Percentiles rank a stretch among this genome's conserved stretches.
These are phyloP conservation scores for Tilletia caries DNA, from an alignment of 1,284 basidiomycete species.

Conservation along the genomic window DNA sequence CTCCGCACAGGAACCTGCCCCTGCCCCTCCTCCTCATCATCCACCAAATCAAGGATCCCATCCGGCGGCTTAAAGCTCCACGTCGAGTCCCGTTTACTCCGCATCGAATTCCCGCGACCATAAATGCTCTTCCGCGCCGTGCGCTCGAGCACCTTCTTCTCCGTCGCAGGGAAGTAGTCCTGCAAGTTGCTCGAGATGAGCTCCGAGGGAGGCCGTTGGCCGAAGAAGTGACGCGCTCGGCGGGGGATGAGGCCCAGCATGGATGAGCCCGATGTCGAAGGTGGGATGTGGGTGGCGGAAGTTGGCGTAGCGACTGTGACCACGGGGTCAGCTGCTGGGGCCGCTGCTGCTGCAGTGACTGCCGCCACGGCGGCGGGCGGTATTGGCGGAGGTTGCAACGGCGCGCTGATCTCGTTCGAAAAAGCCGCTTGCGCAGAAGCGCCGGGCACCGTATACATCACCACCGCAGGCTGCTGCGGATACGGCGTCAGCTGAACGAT, in stretches of 20 bases:
- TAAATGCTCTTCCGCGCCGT: constrained; percentile 44
- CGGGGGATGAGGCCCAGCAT: constrained; percentile 14
- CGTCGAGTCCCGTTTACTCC: constrained; percentile 45
- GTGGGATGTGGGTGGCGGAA: constrained; percentile 28
- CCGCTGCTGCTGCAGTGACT: constrained; percentile 29
- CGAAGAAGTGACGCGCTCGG: constrained; percentile 82
- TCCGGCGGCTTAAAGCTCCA: constrained; percentile 44
- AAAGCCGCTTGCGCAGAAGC: background rate
- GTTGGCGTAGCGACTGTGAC: constrained; percentile 12
- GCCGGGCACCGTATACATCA: background rate
- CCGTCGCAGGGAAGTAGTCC: constrained; percentile 91
- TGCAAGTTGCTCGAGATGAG: constrained; percentile 92
- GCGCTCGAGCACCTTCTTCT: constrained; percentile 63
- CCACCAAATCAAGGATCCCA: constrained; percentile 35
- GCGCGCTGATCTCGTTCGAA: constrained; percentile 12
- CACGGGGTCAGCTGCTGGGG: constrained; percentile 5
- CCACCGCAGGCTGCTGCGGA: background rate
- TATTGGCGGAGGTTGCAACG: constrained; percentile 46
- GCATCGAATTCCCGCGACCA: constrained; percentile 30
- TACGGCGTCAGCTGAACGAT: background rate
- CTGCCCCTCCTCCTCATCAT: constrained; percentile 30
- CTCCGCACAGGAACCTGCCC: background rate
- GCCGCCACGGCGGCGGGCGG: constrained; percentile 51
- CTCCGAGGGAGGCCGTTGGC: constrained; percentile 92
- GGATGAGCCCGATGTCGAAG: constrained; percentile 30